Evolutionary conservation across 1,284 basidiomycete species (phyloP).

Genomic region (Cryptococcus maquisensis): DNA sequence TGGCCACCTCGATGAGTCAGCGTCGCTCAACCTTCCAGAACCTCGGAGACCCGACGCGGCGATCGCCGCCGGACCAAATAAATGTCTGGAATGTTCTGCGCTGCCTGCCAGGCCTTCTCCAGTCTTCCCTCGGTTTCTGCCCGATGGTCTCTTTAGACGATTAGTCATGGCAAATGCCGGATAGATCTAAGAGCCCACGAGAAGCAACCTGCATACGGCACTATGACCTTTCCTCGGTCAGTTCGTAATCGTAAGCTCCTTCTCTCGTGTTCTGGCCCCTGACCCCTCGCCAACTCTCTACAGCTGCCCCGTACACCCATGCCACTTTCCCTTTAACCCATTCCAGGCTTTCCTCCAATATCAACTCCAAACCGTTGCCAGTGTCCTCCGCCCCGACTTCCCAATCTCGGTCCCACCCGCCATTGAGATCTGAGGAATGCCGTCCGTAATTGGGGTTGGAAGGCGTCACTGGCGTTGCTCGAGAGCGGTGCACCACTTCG

Average conservation of each 20-base stretch:
- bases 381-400: constrained; percentile 2
- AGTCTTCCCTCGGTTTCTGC: neutral
- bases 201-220: no score
- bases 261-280: constrained; percentile 5
- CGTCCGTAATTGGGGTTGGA: constrained; percentile 4
- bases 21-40: no score
- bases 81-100: no score
- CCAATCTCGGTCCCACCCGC: constrained; percentile 11
- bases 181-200: neutral
- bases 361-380: constrained; percentile 17
- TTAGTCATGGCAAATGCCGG: neutral
- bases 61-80: no score
- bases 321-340: constrained; percentile 15
- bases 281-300: constrained; percentile 6
- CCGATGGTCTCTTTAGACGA: neutral
- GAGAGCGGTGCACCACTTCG: constrained; percentile 17
- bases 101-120: neutral
- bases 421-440: neutral
- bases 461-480: constrained; percentile 2
- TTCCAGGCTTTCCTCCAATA: constrained; percentile 18
- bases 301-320: constrained; percentile 11
- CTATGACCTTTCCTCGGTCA: constrained; percentile 8
- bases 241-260: constrained; percentile 17
- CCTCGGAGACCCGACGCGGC: no score
- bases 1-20: no score